These are phyloP conservation scores for Cicer cuneatum DNA, from an alignment of 306 rosid genomes.

Conservation along the genomic window DNA sequence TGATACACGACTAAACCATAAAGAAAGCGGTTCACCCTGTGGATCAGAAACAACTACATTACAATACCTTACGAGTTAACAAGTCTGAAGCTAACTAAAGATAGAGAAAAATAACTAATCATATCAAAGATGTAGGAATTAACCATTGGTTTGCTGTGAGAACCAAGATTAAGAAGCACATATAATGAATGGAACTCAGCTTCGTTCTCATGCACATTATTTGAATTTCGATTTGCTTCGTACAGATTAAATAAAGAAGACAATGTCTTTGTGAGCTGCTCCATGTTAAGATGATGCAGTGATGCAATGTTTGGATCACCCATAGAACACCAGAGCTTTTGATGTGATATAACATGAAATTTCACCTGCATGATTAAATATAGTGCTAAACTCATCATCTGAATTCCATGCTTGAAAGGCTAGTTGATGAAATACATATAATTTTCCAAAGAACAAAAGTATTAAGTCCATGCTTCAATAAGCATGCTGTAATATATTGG, in stretches of 20 bases:
- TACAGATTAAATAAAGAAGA: conserved; percentile 70
- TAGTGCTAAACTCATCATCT: conserved; percentile 10
- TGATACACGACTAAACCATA: conserved; percentile 75
- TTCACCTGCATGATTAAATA: conserved; percentile 64
- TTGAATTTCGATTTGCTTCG: conserved; percentile 59
- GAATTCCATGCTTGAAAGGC: conserved; percentile 26
- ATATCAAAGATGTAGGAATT: conserved; percentile 51
- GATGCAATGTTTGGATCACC: conserved; percentile 67
- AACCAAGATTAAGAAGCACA: conserved; percentile 89
- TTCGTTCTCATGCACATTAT: conserved; percentile 65
- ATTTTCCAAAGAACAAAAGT: conserved; percentile 19
- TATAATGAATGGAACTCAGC: conserved; percentile 82
- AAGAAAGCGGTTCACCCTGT: conserved; percentile 85
- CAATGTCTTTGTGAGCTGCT: conserved; percentile 87
- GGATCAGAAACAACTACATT: conserved; percentile 50
- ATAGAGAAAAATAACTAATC: conserved; percentile 28
- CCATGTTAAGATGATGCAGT: conserved; percentile 80
- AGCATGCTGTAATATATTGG: conserved; percentile 1
- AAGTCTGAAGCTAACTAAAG: conserved; percentile 35
- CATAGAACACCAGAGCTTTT: conserved; percentile 61
- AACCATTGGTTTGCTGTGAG: conserved; percentile 69
- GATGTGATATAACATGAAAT: conserved; percentile 77
- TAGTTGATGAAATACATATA: conserved; percentile 8
- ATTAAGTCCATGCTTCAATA: conserved; percentile 10
- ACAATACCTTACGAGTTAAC: conserved; percentile 42